Conservation (phyloP, 139 green algal genomes). For the Zygnema cylindricum region DNA sequence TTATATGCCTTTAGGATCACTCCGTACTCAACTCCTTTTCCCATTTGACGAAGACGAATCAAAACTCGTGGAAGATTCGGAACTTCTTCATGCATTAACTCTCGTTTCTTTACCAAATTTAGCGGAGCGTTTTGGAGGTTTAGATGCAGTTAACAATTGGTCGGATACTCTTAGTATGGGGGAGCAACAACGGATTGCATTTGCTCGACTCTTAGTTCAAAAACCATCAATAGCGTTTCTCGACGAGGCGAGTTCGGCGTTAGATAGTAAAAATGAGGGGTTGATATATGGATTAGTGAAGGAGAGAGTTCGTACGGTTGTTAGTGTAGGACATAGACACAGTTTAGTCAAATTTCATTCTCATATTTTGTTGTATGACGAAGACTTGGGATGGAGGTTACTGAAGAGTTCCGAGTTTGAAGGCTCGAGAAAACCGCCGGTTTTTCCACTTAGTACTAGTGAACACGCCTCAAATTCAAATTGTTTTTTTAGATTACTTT, state of each 20-base stretch:
- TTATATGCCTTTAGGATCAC: constrained; percentile 81
- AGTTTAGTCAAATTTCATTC: constrained; percentile 51
- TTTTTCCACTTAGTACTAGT: no score
- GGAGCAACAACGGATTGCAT: constrained; percentile 89
- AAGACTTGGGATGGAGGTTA: constrained; percentile 19
- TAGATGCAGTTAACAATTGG: constrained; percentile 55
- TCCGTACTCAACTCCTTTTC: constrained; percentile 87
- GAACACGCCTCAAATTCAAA: no score
- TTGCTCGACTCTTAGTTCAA: constrained; percentile 81
- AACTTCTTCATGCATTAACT: constrained; percentile 8
- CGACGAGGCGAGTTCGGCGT: constrained; percentile 61
- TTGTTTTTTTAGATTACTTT: no score
- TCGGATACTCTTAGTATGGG: constrained; percentile 63
- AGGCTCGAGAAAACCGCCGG: background rate
- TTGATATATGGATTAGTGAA: constrained; percentile 49
- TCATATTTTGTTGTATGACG: constrained; percentile 8
- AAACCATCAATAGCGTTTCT: constrained; percentile 52
- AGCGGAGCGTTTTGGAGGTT: constrained; percentile 24
- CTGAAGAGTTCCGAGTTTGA: background rate
- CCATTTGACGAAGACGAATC: constrained; percentile 53
- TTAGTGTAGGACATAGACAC: constrained; percentile 55
- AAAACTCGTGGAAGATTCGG: background rate
- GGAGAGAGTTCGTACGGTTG: constrained; percentile 1
- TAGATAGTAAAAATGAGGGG: constrained; percentile 58
- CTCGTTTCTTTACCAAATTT: constrained; percentile 20